Percentiles rank a stretch among this genome's conserved stretches.
Evolutionary conservation across 108 stramenopile species (phyloP).

Genomic region (Nitzschia inconspicua): DNA sequence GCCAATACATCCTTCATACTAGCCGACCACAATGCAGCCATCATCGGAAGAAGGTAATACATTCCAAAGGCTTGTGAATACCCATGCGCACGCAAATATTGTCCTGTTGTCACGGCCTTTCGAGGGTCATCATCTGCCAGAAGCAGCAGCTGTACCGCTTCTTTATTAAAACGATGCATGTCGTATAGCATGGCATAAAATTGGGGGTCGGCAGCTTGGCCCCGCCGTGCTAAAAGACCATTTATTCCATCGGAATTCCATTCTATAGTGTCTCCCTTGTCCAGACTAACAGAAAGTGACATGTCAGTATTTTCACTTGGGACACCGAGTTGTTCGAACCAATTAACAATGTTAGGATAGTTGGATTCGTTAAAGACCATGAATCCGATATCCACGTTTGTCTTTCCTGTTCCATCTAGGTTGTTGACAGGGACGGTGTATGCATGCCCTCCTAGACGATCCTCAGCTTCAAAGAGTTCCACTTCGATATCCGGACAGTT

Average conservation of each 20-base stretch:
- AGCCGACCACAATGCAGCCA: constrained; percentile 91
- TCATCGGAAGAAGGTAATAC: constrained; percentile 93
- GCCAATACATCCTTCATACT: constrained; percentile 76
- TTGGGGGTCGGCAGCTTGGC: constrained; percentile 51
- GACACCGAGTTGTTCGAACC: constrained; percentile 84
- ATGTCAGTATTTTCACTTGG: constrained; percentile 73
- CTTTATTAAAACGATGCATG: constrained; percentile 81
- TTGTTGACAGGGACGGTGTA: constrained; percentile 50
- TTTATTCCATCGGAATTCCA: constrained; percentile 78
- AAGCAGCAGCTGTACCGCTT: constrained; percentile 66
- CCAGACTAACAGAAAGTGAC: constrained; percentile 86
- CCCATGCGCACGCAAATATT: constrained; percentile 78
- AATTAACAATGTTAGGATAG: constrained; percentile 92
- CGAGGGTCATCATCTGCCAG: constrained; percentile 66
- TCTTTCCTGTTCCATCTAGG: constrained; percentile 37
- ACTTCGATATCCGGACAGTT: constrained; percentile 45
- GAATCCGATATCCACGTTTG: constrained; percentile 93
- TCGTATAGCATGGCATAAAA: constrained; percentile 85
- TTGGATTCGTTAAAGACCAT: constrained; percentile 95
- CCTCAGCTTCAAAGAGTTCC: constrained; percentile 72
- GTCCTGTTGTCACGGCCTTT: constrained; percentile 67
- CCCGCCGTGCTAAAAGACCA: constrained; percentile 65
- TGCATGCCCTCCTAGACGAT: constrained; percentile 87
- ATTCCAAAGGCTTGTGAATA: constrained; percentile 77
- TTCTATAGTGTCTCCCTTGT: constrained; percentile 78